phyloP scores from a whole-genome alignment of 805 yeast genomes.

The Saturnispora zaruensis region DNA sequence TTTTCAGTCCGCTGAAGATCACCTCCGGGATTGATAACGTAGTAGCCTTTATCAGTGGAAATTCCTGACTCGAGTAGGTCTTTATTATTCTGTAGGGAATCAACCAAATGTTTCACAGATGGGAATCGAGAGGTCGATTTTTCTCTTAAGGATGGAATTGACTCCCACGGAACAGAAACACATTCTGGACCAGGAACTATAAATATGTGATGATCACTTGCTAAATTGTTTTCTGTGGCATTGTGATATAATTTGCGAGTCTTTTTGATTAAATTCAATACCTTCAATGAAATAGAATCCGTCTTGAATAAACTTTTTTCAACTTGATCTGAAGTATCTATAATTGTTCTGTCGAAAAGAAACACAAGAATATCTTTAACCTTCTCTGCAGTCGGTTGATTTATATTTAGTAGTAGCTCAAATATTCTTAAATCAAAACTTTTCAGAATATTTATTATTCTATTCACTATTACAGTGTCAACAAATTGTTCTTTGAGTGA shows the following conservation, averaged over 20 bases:
- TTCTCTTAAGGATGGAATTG: slow-evolving; percentile 45
- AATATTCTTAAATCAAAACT: slow-evolving; percentile 7
- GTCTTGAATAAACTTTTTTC: slow-evolving; percentile 15
- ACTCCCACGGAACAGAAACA: slow-evolving; percentile 86
- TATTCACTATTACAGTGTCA: neutral
- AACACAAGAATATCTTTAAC: slow-evolving; percentile 59
- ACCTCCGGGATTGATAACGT: slow-evolving; percentile 73
- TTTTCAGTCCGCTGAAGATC: slow-evolving; percentile 65
- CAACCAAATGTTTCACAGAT: slow-evolving; percentile 40
- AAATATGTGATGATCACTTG: slow-evolving; percentile 45
- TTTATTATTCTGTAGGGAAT: slow-evolving; percentile 26
- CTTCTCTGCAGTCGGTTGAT: slow-evolving; percentile 1
- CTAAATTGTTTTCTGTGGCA: neutral
- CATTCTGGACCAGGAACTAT: slow-evolving; percentile 61
- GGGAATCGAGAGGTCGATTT: slow-evolving; percentile 71
- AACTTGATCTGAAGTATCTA: slow-evolving; percentile 32
- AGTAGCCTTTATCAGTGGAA: slow-evolving; percentile 36
- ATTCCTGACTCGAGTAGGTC: slow-evolving; percentile 15
- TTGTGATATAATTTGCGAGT: neutral
- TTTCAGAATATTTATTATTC: neutral
- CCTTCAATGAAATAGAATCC: neutral
- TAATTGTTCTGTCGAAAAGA: slow-evolving; percentile 50
- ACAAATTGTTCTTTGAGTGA: neutral
- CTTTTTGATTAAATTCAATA: neutral
- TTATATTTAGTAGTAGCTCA: slow-evolving; percentile 11